phyloP scores from a whole-genome alignment of 352 stramenopile genomes.

The Globisporangium nodosum region DNA sequence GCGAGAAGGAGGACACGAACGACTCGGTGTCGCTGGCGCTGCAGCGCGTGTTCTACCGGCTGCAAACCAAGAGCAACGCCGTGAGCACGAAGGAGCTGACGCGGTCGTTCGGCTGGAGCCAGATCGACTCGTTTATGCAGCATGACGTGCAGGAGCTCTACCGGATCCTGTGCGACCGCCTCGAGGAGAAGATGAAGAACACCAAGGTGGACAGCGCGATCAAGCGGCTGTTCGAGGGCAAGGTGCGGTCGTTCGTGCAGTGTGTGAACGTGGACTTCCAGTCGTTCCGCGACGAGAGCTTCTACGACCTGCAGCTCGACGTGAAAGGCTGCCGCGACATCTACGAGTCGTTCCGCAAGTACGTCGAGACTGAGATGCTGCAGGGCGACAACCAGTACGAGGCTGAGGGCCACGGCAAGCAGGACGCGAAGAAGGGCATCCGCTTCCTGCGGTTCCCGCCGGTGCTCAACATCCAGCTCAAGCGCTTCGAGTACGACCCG shows the following conservation, averaged over 20 bases:
- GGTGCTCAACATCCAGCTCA: constrained; percentile 91
- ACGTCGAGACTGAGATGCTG: constrained; percentile 90
- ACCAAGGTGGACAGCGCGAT: constrained; percentile 79
- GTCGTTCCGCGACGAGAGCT: constrained; percentile 86
- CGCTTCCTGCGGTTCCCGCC: constrained; percentile 83
- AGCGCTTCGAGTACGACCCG: constrained; percentile 86
- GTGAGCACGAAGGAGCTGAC: constrained; percentile 92
- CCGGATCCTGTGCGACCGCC: constrained; percentile 87
- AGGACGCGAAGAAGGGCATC: constrained; percentile 88
- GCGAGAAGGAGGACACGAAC: constrained; percentile 71
- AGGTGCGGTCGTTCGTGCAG: constrained; percentile 87
- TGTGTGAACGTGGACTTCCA: constrained; percentile 90
- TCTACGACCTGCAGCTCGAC: constrained; percentile 91
- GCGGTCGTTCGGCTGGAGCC: constrained; percentile 89
- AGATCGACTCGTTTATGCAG: constrained; percentile 90
- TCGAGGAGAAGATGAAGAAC: constrained; percentile 93
- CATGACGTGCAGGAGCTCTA: constrained; percentile 92
- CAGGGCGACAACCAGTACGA: constrained; percentile 94
- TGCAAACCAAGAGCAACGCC: constrained; percentile 64
- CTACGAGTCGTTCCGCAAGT: constrained; percentile 89
- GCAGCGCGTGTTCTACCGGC: constrained; percentile 81
- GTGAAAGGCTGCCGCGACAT: constrained; percentile 90
- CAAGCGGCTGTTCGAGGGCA: constrained; percentile 86
- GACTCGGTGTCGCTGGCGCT: constrained; percentile 79
- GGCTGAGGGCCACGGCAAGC: constrained; percentile 82